Base-by-base conservation (phyloP, 441 rosid species). In the Sinapis alba region DNA sequence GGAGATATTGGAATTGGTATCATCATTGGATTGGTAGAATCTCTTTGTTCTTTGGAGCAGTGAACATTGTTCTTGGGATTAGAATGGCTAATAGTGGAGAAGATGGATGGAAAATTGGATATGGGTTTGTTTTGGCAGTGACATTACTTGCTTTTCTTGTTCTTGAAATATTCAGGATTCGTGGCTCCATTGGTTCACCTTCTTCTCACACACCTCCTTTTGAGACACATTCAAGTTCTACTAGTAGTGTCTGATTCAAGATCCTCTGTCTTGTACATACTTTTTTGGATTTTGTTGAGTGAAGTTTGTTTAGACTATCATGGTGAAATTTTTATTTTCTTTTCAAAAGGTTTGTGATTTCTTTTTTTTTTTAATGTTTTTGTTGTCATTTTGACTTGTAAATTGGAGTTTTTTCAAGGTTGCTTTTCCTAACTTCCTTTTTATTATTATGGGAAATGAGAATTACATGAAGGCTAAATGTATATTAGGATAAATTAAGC, bases 1-100 rank as follows among this genome's bases (percentile, higher is more conserved):
- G 97, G 23, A 76, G 61, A 77, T 90, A 86, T 75, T 91, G 98
- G 98, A 93, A 90, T 74, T 91, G 92, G 97, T 93, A 93, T 79
- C 99, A 95, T 69, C 81, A 77, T 65, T 91, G 97, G 97, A 78
- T 83, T 27, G 99, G 99, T 32, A 90, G 94, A 83, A 74, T 88
- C 62, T 87, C 94, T 26, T 87, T 90, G 28, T 89, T 93, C 77
- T 91, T 95, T 71, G 98, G 87, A 73, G 86, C 93, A 61, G 43
- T 89, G 56, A 95, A 95, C 75, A 79, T 90, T 61, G 74, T 86
- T 71, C 71, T 86, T 83, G 98, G 97, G 34, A 89, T 89, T 20
- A 79, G 88, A 67, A 79, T 80, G 23, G 97, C 88, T 8, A 75
- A 78, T 21, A 91, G 85, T 13, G 90, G 89, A 71, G 76, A 87